phyloP scores from a whole-genome alignment of 75 land plant genomes.

The Chamaecyparis obtusa region DNA sequence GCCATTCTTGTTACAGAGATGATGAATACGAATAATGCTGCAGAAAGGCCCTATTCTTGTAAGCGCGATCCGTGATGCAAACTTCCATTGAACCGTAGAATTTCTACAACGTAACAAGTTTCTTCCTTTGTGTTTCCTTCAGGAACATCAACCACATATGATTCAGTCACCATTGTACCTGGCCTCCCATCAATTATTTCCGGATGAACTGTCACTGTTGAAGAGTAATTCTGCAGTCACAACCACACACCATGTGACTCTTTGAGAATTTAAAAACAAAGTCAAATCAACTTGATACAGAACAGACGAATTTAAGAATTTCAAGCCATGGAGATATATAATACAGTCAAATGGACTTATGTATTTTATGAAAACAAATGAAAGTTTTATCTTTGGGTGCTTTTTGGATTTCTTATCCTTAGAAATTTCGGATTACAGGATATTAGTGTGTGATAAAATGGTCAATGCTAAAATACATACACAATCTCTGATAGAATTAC shows the following conservation, averaged over 20 bases:
- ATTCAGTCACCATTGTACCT: slow-evolving; percentile 62
- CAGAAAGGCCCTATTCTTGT: no score
- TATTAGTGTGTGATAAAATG: no score
- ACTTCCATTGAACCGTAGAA: no score
- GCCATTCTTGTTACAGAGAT: no score
- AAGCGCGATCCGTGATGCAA: no score
- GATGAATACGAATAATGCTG: no score
- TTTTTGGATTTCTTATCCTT: no score
- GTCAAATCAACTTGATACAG: no score
- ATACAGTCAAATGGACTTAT: background rate
- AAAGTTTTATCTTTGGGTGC: background rate
- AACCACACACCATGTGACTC: background rate
- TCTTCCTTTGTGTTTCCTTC: slow-evolving; percentile 70
- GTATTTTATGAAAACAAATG: background rate
- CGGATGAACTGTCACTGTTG: slow-evolving; percentile 53
- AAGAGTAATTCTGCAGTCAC: slow-evolving; percentile 58
- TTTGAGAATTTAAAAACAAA: background rate
- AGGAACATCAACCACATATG: slow-evolving; percentile 72
- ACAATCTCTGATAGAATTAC: no score
- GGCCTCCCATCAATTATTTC: slow-evolving; percentile 58
- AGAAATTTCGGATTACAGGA: no score
- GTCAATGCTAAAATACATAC: no score
- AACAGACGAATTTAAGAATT: background rate
- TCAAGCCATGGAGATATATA: background rate
- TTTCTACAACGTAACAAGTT: slow-evolving; percentile 57